Conservation (phyloP, 2,329 filamentous ascomycete species). For the Fusarium metavorans region DNA sequence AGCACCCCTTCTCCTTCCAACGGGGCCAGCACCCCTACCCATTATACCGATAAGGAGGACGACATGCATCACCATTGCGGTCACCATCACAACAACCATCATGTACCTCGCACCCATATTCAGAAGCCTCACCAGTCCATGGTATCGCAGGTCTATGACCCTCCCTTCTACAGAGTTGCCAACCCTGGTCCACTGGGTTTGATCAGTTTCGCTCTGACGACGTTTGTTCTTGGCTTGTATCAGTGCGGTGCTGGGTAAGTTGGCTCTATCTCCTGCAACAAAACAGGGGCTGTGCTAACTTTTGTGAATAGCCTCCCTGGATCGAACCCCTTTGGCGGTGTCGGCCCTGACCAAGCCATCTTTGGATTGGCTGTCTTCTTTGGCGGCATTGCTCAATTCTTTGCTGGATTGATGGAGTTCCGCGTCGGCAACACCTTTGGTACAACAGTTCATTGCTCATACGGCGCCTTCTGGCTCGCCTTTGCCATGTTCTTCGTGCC, state of each 20-base stretch:
- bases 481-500: conserved; percentile 68
- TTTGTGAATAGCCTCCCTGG: conserved; percentile 45
- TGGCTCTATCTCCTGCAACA: too few species aligned
- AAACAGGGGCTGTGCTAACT: neutral
- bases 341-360: conserved; percentile 52
- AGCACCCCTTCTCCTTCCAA: conserved; percentile 31
- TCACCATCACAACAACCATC: conserved; percentile 27
- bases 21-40: conserved; percentile 42
- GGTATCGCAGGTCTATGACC: conserved; percentile 51
- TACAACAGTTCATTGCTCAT: conserved; percentile 70
- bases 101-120: conserved; percentile 20
- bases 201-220: conserved; percentile 74
- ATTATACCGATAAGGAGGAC: conserved; percentile 40
- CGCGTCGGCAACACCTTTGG: conserved; percentile 72
- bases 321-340: conserved; percentile 48
- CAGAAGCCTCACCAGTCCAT: conserved; percentile 49
- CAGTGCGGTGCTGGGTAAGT: conserved; percentile 62
- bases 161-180: conserved; percentile 59
- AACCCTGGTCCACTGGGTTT: conserved; percentile 72
- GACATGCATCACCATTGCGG: conserved; percentile 24
- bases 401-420: conserved; percentile 71
- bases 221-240: conserved; percentile 67
- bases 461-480: conserved; percentile 72
- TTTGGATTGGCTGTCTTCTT: conserved; percentile 60
- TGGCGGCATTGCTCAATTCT: conserved; percentile 75